Evolutionary conservation across 1,284 basidiomycete species (phyloP).

Genomic region (Ustilago loliicola): DNA sequence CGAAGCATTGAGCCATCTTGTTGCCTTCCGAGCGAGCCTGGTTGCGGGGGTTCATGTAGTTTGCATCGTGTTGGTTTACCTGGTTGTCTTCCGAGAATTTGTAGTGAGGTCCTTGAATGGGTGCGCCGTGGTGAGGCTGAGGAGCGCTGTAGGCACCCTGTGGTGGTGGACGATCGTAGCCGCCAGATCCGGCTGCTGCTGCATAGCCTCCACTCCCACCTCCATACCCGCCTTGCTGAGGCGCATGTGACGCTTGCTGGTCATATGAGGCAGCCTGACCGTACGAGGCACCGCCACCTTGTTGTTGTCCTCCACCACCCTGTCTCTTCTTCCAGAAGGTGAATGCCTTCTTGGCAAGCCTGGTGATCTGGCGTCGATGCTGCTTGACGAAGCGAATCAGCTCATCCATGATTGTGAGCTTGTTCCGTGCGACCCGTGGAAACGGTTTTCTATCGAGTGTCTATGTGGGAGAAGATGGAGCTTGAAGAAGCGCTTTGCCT

Average conservation of each 20-base stretch:
- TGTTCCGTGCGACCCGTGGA: background rate
- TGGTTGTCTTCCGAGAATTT: constrained; percentile 62
- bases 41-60: constrained; percentile 65
- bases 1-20: constrained; percentile 66
- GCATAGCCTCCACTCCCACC: constrained; percentile 29
- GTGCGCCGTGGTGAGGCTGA: constrained; percentile 35
- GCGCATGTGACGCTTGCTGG: constrained; percentile 23
- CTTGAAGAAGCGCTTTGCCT: background rate
- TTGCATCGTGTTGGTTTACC: constrained; percentile 66
- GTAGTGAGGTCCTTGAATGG: constrained; percentile 51
- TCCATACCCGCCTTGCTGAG: constrained; percentile 13
- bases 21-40: constrained; percentile 66
- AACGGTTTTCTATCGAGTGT: constrained; percentile 2
- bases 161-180: constrained; percentile 48
- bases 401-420: constrained; percentile 50
- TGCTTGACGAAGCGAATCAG: constrained; percentile 63
- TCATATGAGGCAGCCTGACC: constrained; percentile 29
- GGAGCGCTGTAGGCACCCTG: constrained; percentile 58
- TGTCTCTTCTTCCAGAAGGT: constrained; percentile 58
- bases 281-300: constrained; percentile 22
- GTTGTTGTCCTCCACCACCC: constrained; percentile 18
- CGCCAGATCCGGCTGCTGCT: constrained; percentile 27
- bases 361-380: constrained; percentile 60
- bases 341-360: constrained; percentile 62
- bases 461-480: background rate